A percentile compares a stretch with the other conserved stretches of the same genome.
Evolutionary conservation across 495 filamentous ascomycete genomes (phyloP).

Genomic region (Talaromyces liani): DNA sequence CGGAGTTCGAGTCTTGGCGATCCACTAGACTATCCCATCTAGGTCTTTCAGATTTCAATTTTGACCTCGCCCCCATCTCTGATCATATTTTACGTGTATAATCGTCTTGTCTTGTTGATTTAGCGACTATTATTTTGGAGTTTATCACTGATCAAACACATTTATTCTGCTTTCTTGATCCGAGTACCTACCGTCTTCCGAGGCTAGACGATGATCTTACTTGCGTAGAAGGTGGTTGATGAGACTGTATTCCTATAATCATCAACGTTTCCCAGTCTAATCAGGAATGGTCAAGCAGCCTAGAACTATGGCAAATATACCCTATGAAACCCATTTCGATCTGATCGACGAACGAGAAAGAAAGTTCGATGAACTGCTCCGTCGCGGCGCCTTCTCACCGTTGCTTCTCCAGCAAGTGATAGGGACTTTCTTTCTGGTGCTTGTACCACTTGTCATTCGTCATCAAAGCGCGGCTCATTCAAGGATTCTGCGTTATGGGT

Average conservation of each 20-base stretch:
- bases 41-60: background rate
- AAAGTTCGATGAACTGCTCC: conserved; percentile 19
- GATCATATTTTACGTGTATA: background rate
- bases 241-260: background rate
- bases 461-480: conserved; percentile 11
- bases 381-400: conserved; percentile 26
- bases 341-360: conserved; percentile 14
- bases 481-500: conserved; percentile 37
- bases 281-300: background rate
- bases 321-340: conserved; percentile 14
- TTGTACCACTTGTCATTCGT: conserved; percentile 29
- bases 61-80: background rate
- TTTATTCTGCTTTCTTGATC: background rate
- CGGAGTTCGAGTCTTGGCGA: background rate
- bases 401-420: conserved; percentile 31
- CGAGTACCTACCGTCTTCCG: background rate
- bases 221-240: background rate
- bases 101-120: background rate
- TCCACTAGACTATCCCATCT: background rate
- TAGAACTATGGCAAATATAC: conserved; percentile 13
- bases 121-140: background rate
- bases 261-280: background rate
- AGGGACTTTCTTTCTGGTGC: conserved; percentile 20
- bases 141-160: background rate
- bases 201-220: background rate